Evolutionary conservation across 331 rosid species (phyloP).

Genomic region (Stylosanthes scabra): DNA sequence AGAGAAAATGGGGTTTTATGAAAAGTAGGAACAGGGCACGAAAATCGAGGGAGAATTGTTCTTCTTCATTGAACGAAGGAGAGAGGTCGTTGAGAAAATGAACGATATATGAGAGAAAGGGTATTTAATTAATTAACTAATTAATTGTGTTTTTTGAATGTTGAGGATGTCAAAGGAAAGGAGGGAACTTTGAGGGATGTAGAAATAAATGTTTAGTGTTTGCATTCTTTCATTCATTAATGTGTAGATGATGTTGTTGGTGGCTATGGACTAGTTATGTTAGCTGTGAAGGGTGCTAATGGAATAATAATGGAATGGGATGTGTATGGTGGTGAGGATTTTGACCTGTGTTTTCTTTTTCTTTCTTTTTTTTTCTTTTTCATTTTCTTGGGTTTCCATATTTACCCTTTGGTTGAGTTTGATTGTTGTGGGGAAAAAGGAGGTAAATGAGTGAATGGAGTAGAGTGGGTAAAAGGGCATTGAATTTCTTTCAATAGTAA

Average conservation of each 20-base stretch:
- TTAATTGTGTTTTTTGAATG: background rate
- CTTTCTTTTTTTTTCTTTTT: too few species aligned
- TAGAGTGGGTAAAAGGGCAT: constrained; percentile 27
- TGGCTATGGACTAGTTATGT: constrained; percentile 29
- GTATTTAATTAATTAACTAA: too few species aligned
- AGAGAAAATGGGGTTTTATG: constrained; percentile 55
- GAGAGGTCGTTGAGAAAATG: constrained; percentile 23
- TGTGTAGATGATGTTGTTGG: constrained; percentile 23
- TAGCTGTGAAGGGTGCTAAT: background rate
- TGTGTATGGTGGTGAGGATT: constrained; percentile 50
- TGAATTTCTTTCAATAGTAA: constrained; percentile 19
- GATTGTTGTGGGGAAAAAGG: constrained; percentile 22
- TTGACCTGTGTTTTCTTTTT: constrained; percentile 52
- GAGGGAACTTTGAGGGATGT: constrained; percentile 23
- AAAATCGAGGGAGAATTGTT: constrained; percentile 57
- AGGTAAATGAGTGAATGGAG: constrained; percentile 9
- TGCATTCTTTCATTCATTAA: too few species aligned
- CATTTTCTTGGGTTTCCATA: background rate
- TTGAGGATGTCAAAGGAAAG: constrained; percentile 37
- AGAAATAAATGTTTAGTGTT: constrained; percentile 23
- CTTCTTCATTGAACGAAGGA: constrained; percentile 12
- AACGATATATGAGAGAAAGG: background rate
- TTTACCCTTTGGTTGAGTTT: constrained; percentile 23
- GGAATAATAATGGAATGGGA: background rate
- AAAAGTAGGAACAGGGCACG: constrained; percentile 67